phyloP scores from a whole-genome alignment of 805 yeast species.

The Candida succiphila region DNA sequence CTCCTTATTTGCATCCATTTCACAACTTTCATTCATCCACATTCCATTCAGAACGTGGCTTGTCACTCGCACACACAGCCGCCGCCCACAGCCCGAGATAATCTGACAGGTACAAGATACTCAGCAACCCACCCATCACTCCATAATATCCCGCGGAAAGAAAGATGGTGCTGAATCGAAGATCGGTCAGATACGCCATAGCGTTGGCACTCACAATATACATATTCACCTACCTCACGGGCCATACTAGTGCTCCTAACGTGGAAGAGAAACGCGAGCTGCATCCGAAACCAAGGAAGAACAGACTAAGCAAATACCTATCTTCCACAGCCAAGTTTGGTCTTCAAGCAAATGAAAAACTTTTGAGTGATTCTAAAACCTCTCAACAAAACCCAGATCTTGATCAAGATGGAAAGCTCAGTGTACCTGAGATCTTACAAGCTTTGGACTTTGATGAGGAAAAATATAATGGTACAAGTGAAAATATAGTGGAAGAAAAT shows the following conservation, averaged over 20 bases:
- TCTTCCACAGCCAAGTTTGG: conserved; percentile 15
- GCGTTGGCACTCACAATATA: neutral
- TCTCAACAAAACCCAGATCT: conserved; percentile 8
- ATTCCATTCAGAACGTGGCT: too few relatives aligned
- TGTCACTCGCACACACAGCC: too few relatives aligned
- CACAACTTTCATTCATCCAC: too few relatives aligned
- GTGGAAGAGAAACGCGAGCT: neutral
- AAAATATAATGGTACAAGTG: conserved; percentile 13
- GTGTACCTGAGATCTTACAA: conserved; percentile 15
- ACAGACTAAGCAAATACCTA: conserved; percentile 11
- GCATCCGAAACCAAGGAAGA: conserved; percentile 1
- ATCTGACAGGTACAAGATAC: too few relatives aligned
- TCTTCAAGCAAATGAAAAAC: conserved; percentile 17
- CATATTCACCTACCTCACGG: neutral
- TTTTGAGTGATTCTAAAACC: conserved; percentile 14
- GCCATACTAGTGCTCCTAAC: neutral
- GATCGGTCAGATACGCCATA: neutral
- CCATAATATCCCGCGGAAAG: too few relatives aligned
- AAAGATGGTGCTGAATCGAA: neutral
- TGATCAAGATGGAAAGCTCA: conserved; percentile 13
- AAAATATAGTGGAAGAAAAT: conserved; percentile 20
- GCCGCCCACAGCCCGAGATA: too few relatives aligned
- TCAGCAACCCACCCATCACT: too few relatives aligned
- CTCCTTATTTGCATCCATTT: too few relatives aligned
- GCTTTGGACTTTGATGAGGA: conserved; percentile 15